A percentile compares a stretch with the other conserved stretches of the same genome.
These are phyloP conservation scores for Tricharina praecox DNA, from an alignment of 495 filamentous ascomycete genomes.

Conservation along the genomic window DNA sequence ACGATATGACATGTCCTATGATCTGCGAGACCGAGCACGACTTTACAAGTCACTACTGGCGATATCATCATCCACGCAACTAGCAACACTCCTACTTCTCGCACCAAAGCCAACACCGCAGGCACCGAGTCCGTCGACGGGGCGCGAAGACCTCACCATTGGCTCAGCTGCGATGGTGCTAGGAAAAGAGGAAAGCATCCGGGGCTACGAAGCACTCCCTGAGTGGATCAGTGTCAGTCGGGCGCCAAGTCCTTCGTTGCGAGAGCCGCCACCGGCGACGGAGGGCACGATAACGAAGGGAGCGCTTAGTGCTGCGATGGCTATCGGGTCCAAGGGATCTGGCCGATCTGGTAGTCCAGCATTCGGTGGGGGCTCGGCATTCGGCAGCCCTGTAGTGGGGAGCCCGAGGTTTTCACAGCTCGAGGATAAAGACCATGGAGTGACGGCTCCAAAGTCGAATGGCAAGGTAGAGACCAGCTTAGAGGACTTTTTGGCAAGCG, in stretches of 20 bases:
- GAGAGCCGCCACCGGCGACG: constrained; percentile 32
- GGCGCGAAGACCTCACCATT: constrained; percentile 53
- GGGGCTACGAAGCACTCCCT: constrained; percentile 61
- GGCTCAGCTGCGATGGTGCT: constrained; percentile 74
- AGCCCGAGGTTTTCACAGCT: constrained; percentile 14
- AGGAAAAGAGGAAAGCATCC: constrained; percentile 50
- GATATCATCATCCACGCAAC: constrained; percentile 55
- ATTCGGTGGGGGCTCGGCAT: too few species aligned
- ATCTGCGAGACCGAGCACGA: constrained; percentile 76
- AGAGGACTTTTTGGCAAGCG: constrained; percentile 66
- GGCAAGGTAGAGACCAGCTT: constrained; percentile 41
- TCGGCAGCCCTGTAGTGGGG: constrained; percentile 26
- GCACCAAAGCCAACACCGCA: constrained; percentile 90
- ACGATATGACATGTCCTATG: constrained; percentile 86
- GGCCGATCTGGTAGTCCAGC: constrained; percentile 35
- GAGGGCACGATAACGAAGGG: constrained; percentile 24
- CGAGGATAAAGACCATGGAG: constrained; percentile 16
- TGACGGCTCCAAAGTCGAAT: constrained; percentile 29
- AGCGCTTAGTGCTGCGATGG: constrained; percentile 27
- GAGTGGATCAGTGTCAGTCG: constrained; percentile 67
- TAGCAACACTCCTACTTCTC: constrained; percentile 75
- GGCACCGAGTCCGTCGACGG: constrained; percentile 65
- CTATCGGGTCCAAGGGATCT: constrained; percentile 42
- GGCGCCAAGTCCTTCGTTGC: constrained; percentile 61
- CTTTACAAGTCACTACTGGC: constrained; percentile 71